Evolutionary conservation across 2,329 filamentous ascomycete species (phyloP).

Genomic region (Hymenoscyphus occultus): DNA sequence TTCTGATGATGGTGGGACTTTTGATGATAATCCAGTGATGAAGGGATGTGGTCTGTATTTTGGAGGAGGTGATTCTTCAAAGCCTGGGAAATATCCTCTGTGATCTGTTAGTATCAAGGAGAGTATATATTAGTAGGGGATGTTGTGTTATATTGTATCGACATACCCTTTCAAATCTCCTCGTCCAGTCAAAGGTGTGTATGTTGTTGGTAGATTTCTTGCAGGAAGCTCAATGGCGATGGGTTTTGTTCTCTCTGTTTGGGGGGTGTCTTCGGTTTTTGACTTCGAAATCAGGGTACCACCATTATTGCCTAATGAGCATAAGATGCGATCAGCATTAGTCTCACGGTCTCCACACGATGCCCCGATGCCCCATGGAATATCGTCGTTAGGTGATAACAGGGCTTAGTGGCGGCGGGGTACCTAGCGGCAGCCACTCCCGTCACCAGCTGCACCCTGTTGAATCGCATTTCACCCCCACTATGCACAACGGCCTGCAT

Average conservation of each 20-base stretch:
- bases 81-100: conserved; percentile 60
- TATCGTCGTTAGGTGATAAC: neutral
- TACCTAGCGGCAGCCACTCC: conserved; percentile 19
- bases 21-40: conserved; percentile 4
- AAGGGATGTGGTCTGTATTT: conserved; percentile 15
- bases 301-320: conserved; percentile 14
- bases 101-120: conserved; percentile 14
- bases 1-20: neutral
- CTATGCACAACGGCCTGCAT: neutral
- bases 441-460: conserved; percentile 15
- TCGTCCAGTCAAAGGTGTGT: conserved; percentile 49
- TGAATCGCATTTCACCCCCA: neutral
- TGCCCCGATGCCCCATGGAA: conserved; percentile 6
- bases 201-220: conserved; percentile 46
- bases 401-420: conserved; percentile 23
- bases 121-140: neutral
- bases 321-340: conserved; percentile 7
- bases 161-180: conserved; percentile 59
- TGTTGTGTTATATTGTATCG: conserved; percentile 5
- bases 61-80: conserved; percentile 45
- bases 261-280: conserved; percentile 21
- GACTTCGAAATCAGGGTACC: neutral
- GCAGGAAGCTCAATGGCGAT: conserved; percentile 49
- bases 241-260: conserved; percentile 42
- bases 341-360: neutral